Percentiles rank a stretch among this genome's conserved stretches.
These are phyloP conservation scores for Kwoniella dendrophila DNA, from an alignment of 768 basidiomycete species.

Conservation along the genomic window DNA sequence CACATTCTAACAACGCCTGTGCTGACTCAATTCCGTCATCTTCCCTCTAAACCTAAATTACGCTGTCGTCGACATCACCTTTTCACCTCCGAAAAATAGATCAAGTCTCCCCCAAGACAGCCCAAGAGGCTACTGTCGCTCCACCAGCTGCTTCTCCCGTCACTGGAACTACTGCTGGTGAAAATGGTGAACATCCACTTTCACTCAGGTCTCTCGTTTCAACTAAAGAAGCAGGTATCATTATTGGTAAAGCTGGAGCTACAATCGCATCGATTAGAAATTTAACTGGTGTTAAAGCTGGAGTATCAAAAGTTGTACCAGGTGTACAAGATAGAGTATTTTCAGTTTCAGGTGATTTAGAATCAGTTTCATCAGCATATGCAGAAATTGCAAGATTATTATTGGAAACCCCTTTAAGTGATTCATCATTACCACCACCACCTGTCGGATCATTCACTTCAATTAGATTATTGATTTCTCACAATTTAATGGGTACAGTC, in stretches of 20 bases:
- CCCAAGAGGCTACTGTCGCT: conserved; percentile 28
- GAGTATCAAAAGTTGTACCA: conserved; percentile 96
- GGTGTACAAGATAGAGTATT: conserved; percentile 98
- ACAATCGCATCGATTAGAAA: conserved; percentile 97
- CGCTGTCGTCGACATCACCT: neutral
- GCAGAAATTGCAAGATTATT: conserved; percentile 90
- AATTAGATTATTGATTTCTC: conserved; percentile 94
- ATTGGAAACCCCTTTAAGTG: conserved; percentile 70
- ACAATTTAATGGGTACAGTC: conserved; percentile 99
- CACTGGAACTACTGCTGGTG: conserved; percentile 18
- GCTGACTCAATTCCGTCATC: conserved; percentile 4
- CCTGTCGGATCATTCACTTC: conserved; percentile 73
- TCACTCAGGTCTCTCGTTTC: conserved; percentile 93
- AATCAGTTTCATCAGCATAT: conserved; percentile 95
- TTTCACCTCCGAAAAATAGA: conserved; percentile 18
- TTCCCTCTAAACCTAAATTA: neutral
- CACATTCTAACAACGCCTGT: neutral
- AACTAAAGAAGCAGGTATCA: conserved; percentile 72
- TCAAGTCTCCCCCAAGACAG: conserved; percentile 46
- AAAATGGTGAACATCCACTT: conserved; percentile 56
- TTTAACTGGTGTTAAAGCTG: conserved; percentile 94
- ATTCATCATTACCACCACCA: conserved; percentile 68
- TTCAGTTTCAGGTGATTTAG: conserved; percentile 87
- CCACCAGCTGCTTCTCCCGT: conserved; percentile 11
- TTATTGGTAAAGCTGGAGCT: conserved; percentile 78